phyloP scores from a whole-genome alignment of 495 filamentous ascomycete species.

The Neurospora sp. region DNA sequence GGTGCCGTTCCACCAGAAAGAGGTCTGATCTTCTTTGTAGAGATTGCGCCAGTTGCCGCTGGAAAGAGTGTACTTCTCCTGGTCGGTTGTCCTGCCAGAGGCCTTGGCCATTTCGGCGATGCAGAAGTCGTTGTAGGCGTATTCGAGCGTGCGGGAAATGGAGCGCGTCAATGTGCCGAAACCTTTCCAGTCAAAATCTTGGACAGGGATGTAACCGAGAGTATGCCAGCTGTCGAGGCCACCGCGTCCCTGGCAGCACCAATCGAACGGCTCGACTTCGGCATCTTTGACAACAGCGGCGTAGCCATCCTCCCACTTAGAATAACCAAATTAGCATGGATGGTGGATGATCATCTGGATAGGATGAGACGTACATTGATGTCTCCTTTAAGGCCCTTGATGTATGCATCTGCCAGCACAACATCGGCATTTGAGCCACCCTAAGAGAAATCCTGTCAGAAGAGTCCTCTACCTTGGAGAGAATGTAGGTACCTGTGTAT shows the following conservation, averaged over 20 bases:
- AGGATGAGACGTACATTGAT: conserved; percentile 43
- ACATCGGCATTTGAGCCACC: conserved; percentile 78
- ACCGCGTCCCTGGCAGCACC: conserved; percentile 60
- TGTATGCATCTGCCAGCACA: conserved; percentile 55
- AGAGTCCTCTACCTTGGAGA: not conserved
- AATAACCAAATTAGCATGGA: not conserved
- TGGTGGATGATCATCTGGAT: not conserved
- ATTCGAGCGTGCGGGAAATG: conserved; percentile 65
- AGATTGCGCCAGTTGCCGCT: conserved; percentile 60
- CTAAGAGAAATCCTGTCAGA: conserved; percentile 6
- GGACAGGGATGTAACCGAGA: conserved; percentile 57
- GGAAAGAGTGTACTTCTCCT: conserved; percentile 50
- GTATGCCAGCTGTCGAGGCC: conserved; percentile 59
- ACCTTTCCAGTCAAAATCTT: conserved; percentile 59
- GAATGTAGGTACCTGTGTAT: conserved; percentile 41
- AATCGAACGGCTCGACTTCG: conserved; percentile 61
- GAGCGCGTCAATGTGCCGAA: conserved; percentile 60
- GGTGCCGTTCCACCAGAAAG: conserved; percentile 44
- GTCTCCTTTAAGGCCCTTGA: conserved; percentile 52
- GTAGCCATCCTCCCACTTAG: conserved; percentile 57
- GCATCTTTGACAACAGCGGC: conserved; percentile 67
- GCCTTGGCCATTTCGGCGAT: conserved; percentile 53
- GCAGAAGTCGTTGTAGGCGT: conserved; percentile 69
- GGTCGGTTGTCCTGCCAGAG: conserved; percentile 42
- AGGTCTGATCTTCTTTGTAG: conserved; percentile 53